A percentile compares a stretch with the other conserved stretches of the same genome.
These are phyloP conservation scores for Entelexis sorbosivorans DNA, from an alignment of 1,139 yeast species.

Conservation along the genomic window DNA sequence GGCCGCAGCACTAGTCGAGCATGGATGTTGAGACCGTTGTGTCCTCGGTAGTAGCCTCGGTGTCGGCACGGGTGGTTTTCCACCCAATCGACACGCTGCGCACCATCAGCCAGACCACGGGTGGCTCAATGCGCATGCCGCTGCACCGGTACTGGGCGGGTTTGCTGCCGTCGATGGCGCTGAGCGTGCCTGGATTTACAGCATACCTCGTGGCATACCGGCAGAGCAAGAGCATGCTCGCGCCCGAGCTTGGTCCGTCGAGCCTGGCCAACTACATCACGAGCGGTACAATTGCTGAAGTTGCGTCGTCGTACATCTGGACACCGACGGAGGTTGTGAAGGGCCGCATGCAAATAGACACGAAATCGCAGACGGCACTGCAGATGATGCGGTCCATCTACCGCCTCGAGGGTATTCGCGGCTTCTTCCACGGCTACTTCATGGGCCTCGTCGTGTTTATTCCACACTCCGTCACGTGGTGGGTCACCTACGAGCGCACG, in stretches of 20 bases:
- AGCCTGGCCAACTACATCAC: constrained; percentile 31
- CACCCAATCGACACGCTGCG: constrained; percentile 33
- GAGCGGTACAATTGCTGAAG: constrained; percentile 35
- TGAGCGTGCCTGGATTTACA: constrained; percentile 38
- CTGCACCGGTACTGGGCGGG: constrained; percentile 36
- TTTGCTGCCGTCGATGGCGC: constrained; percentile 32
- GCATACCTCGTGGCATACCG: constrained; percentile 36
- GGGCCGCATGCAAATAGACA: constrained; percentile 35
- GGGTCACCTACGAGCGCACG: constrained; percentile 31
- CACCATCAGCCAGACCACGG: constrained; percentile 35
- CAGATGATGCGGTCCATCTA: constrained; percentile 27
- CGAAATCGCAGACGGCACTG: constrained; percentile 22
- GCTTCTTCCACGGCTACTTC: constrained; percentile 38
- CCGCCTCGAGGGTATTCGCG: constrained; percentile 31
- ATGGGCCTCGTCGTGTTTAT: constrained; percentile 35
- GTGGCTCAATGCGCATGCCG: constrained; percentile 32
- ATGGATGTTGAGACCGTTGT: constrained; percentile 25
- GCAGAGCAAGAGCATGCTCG: constrained; percentile 31
- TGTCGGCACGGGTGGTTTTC: constrained; percentile 22
- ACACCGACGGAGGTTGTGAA: constrained; percentile 39
- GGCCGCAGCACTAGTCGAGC: not conserved
- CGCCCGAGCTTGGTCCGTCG: constrained; percentile 33
- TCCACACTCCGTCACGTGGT: constrained; percentile 36
- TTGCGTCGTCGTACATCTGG: constrained; percentile 36
- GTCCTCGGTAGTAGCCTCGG: constrained; percentile 24